Evolutionary conservation across 2,329 filamentous ascomycete species (phyloP).

Genomic region (Ambrosiella beaveri): DNA sequence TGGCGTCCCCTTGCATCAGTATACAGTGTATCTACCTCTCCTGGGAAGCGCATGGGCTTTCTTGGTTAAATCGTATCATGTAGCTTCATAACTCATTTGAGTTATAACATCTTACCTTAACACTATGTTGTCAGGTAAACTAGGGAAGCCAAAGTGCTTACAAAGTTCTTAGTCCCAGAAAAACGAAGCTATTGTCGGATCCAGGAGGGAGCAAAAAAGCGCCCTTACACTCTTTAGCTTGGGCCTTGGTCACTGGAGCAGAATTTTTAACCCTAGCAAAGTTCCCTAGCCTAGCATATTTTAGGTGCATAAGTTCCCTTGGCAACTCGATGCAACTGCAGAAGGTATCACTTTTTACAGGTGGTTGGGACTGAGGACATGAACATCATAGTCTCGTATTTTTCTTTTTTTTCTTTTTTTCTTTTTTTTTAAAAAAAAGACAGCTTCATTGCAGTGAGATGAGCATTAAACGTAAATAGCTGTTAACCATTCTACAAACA

Average conservation of each 20-base stretch:
- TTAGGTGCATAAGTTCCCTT: constrained; percentile 3
- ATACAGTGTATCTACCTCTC: not conserved
- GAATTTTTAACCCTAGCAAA: not conserved
- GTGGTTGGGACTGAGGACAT: not conserved
- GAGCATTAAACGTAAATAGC: too few species aligned
- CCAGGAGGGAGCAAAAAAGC: not conserved
- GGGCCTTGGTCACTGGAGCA: not conserved
- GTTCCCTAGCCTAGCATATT: not conserved
- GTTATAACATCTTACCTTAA: too few species aligned
- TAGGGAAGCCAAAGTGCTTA: too few species aligned
- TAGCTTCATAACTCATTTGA: too few species aligned
- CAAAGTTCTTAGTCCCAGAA: too few species aligned
- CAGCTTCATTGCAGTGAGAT: too few species aligned
- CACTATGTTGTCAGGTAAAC: too few species aligned
- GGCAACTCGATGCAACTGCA: not conserved
- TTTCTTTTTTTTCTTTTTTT: not conserved
- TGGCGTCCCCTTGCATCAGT: not conserved
- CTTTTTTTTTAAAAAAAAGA: not conserved
- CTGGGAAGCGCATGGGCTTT: too few species aligned
- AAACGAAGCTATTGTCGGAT: not conserved
- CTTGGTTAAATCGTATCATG: too few species aligned
- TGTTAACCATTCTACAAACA: too few species aligned
- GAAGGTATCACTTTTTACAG: not conserved
- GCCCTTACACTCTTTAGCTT: not conserved
- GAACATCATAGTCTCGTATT: not conserved